phyloP scores from a whole-genome alignment of 148 eudicot genomes.

The Cornus controversa region DNA sequence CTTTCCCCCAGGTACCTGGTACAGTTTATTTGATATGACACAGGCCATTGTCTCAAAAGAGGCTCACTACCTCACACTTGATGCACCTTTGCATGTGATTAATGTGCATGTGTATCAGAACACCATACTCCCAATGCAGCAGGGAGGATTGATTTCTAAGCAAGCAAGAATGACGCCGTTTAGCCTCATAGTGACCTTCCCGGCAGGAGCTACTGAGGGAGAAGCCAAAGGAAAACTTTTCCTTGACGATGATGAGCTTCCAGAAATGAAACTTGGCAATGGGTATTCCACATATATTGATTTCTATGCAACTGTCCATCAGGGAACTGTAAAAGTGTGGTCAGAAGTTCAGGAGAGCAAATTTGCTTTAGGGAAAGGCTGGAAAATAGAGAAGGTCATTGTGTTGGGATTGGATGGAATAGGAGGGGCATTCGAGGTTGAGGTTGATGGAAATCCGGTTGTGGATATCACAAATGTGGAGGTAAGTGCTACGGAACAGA shows the following conservation, averaged over 20 bases:
- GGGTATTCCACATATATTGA: constrained; percentile 72
- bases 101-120: constrained; percentile 85
- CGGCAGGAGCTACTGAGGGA: constrained; percentile 53
- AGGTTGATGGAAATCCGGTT: constrained; percentile 48
- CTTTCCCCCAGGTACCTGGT: constrained; percentile 90
- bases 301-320: constrained; percentile 53
- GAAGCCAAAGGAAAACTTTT: constrained; percentile 74
- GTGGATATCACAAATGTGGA: constrained; percentile 35
- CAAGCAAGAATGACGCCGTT: constrained; percentile 90
- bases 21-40: constrained; percentile 72
- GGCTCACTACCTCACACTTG: constrained; percentile 50
- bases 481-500: constrained; percentile 35
- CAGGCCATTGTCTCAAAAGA: constrained; percentile 48
- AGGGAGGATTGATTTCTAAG: constrained; percentile 76
- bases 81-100: constrained; percentile 70
- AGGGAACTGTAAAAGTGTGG: constrained; percentile 70
- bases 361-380: constrained; percentile 74
- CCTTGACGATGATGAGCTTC: constrained; percentile 86
- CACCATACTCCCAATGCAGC: constrained; percentile 84
- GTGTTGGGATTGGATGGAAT: constrained; percentile 67
- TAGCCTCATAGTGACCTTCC: constrained; percentile 74
- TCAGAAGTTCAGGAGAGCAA: constrained; percentile 76
- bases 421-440: constrained; percentile 32
- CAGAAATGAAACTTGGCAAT: constrained; percentile 79
- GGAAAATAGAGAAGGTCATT: constrained; percentile 64